Evolutionary conservation across 768 basidiomycete genomes (phyloP).

Genomic region (Mycena sanguinolenta): DNA sequence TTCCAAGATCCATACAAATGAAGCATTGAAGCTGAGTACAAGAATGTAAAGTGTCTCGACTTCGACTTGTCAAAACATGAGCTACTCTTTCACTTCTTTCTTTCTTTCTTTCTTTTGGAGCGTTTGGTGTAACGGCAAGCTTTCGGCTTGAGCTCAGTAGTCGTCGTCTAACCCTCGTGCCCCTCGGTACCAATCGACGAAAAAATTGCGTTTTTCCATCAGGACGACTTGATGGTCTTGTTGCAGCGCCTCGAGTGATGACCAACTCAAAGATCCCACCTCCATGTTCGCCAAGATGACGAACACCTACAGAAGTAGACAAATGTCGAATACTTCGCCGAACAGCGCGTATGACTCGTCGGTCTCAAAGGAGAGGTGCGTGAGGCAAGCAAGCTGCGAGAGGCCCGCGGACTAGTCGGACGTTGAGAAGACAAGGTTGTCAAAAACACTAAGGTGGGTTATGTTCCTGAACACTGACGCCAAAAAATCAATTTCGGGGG

Average conservation of each 20-base stretch:
- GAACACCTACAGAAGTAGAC: background rate
- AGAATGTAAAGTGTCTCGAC: no score
- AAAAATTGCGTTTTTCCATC: background rate
- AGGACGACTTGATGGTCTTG: background rate
- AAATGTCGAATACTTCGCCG: background rate
- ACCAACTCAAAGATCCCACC: background rate
- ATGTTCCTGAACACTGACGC: background rate
- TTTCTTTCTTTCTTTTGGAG: no score
- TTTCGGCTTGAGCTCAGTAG: background rate
- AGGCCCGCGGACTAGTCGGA: background rate
- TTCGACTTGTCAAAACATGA: no score
- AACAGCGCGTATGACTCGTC: background rate
- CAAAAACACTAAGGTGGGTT: background rate
- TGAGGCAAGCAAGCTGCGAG: background rate
- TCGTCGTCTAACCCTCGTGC: background rate
- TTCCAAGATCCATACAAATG: no score
- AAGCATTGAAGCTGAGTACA: no score
- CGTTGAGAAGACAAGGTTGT: background rate
- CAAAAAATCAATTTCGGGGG: slow-evolving; percentile 2
- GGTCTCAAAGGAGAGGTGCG: background rate
- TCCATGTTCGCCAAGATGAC: background rate
- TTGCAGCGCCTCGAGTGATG: background rate
- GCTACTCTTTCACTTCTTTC: no score
- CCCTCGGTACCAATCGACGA: background rate
- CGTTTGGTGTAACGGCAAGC: no score